These are phyloP conservation scores for Suillus lakei DNA, from an alignment of 768 basidiomycete genomes.

Conservation along the genomic window DNA sequence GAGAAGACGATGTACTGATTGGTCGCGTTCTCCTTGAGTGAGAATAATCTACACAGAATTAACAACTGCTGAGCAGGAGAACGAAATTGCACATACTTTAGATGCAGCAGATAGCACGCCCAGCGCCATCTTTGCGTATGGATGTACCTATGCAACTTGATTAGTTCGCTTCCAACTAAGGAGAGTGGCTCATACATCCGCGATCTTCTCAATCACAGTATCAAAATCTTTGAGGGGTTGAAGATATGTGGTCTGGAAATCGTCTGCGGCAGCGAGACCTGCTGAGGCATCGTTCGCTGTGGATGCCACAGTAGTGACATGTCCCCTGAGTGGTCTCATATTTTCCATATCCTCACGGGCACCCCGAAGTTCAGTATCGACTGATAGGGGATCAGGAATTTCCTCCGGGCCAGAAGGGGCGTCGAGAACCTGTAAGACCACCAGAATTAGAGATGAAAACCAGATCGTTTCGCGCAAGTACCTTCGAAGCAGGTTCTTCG, in stretches of 20 bases:
- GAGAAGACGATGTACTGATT: background rate
- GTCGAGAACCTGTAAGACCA: background rate
- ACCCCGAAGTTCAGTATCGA: background rate
- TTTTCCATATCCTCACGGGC: background rate
- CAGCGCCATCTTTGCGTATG: slow-evolving; percentile 12
- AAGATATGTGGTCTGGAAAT: slow-evolving; percentile 4
- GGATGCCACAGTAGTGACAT: background rate
- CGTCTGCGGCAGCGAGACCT: background rate
- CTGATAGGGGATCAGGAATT: background rate
- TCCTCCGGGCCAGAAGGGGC: background rate
- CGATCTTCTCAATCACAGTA: background rate
- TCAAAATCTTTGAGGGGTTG: slow-evolving; percentile 9
- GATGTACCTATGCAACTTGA: slow-evolving; percentile 7
- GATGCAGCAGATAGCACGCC: slow-evolving; percentile 2
- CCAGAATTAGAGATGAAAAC: background rate
- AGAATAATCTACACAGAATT: slow-evolving; percentile 3
- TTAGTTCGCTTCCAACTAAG: background rate
- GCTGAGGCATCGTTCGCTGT: background rate
- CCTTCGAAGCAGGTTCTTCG: background rate
- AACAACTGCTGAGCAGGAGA: background rate
- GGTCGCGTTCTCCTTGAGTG: slow-evolving; percentile 9
- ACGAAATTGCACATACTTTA: background rate
- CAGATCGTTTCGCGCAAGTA: background rate
- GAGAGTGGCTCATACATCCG: background rate
- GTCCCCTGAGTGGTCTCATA: background rate